Evolutionary conservation across 2,329 filamentous ascomycete species (phyloP), one percentile per base, ranked within the genome.

Genomic region (Arthroderma sp.): DNA sequence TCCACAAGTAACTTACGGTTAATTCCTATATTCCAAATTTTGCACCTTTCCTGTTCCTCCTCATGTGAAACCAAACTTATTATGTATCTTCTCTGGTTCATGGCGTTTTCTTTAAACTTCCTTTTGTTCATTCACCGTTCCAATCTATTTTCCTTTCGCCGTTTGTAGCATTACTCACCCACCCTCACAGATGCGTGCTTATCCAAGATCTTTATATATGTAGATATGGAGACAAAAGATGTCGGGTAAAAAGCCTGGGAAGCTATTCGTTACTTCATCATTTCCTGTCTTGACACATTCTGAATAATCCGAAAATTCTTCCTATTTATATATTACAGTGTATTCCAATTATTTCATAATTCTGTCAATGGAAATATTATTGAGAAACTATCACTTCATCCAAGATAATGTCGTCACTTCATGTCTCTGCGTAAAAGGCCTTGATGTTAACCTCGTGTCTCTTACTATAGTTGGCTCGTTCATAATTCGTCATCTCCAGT

Each of bases 401-500:
- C 15, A 22, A 22, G 3, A 22, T 22, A 22, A 22, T 22, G 15
- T 22, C 15, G 15, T 22, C 15, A 22, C 15, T 22, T 22, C 15
- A 22, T 22, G 15, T 22, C 15, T 22, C 15, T 22, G 15, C 15
- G 15, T 22, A 1, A 22, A 22, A 22, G 15, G 15, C 15, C 15
- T 22, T 22, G 15, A 22, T 22, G 15, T 22, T 3, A 3, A 3
- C 15, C 15, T 22, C 15, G 15, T 3, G 15, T 22, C 15, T 22
- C 15, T 22, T 22, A 22, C 15, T 22, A 22, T 22, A 22, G 15
- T 22, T 22, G 3, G 15, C 15, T 38, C 29, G 29, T 27, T 53
- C 41, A 66, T 42, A 67, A 46, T 47, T 68, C 66, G 54, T 68
- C 66, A 48, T 68, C 66, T 46, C 66, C 65, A 6, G 60, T 64